Evolutionary conservation across 1,139 yeast species (phyloP).

Genomic region (Starmera stellimalicola): DNA sequence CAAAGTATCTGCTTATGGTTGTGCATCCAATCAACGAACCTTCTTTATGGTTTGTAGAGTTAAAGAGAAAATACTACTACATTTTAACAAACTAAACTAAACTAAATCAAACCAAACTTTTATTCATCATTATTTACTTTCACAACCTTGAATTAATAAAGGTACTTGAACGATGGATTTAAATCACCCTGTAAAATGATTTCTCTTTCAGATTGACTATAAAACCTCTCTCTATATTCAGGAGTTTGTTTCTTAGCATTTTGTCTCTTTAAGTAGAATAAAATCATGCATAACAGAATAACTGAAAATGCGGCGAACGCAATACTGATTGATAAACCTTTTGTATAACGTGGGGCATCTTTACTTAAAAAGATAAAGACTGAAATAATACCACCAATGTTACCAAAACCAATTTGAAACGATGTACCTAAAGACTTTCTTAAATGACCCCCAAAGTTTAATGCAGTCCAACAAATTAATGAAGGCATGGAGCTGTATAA

Average conservation of each 20-base stretch:
- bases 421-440: constrained; percentile 68
- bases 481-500: constrained; percentile 69
- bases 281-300: constrained; percentile 34
- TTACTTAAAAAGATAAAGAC: constrained; percentile 34
- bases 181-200: constrained; percentile 47
- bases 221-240: constrained; percentile 33
- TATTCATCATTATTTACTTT: not conserved
- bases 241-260: constrained; percentile 33
- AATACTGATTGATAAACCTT: constrained; percentile 36
- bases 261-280: constrained; percentile 28
- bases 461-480: constrained; percentile 61
- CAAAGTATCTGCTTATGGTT: no score
- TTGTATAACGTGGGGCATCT: constrained; percentile 26
- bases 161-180: constrained; percentile 48
- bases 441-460: constrained; percentile 54
- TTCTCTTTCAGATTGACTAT: constrained; percentile 35
- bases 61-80: not conserved
- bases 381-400: constrained; percentile 73
- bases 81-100: not conserved
- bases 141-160: constrained; percentile 22
- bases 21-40: no score
- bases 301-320: constrained; percentile 46
- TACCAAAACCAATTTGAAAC: constrained; percentile 74
- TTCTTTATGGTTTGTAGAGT: no score
- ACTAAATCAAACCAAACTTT: not conserved